Percentiles rank a stretch among this genome's conserved stretches.
Evolutionary conservation across 345 rosid genomes (phyloP).

Genomic region (Geranium rotundifolium): DNA sequence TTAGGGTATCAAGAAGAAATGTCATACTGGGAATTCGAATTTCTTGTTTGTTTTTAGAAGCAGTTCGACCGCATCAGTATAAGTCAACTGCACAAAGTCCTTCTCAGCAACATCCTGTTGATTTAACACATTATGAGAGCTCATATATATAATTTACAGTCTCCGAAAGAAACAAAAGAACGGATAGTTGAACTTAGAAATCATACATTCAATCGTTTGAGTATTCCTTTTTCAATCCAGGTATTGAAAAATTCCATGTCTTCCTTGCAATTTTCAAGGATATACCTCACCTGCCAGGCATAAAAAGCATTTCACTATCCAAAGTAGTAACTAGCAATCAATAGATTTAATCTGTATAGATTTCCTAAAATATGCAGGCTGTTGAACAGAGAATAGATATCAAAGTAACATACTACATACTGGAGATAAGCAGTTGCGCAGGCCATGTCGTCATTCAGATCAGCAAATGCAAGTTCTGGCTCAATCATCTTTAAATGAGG

Average conservation of each 20-base stretch:
- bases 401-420: constrained; percentile 94
- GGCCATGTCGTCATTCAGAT: constrained; percentile 94
- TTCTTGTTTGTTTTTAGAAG: constrained; percentile 70
- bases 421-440: constrained; percentile 99
- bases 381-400: constrained; percentile 22
- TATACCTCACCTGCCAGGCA: constrained; percentile 56
- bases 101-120: constrained; percentile 74
- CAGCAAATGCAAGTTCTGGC: constrained; percentile 98
- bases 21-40: constrained; percentile 80
- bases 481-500: constrained; percentile 75
- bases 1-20: background rate
- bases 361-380: constrained; percentile 1
- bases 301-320: constrained; percentile 1
- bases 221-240: constrained; percentile 96
- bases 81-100: constrained; percentile 78
- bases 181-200: constrained; percentile 17
- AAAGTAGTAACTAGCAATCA: background rate
- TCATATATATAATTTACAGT: background rate
- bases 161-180: background rate
- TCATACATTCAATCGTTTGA: constrained; percentile 73
- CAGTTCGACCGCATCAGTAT: constrained; percentile 80
- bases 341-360: background rate
- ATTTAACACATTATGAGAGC: constrained; percentile 8
- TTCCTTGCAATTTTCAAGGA: constrained; percentile 89
- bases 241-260: constrained; percentile 97